Percentiles rank a stretch among this genome's conserved stretches.
These are phyloP conservation scores for Colletotrichum sidae DNA, from an alignment of 2,329 filamentous ascomycete genomes.

Conservation along the genomic window DNA sequence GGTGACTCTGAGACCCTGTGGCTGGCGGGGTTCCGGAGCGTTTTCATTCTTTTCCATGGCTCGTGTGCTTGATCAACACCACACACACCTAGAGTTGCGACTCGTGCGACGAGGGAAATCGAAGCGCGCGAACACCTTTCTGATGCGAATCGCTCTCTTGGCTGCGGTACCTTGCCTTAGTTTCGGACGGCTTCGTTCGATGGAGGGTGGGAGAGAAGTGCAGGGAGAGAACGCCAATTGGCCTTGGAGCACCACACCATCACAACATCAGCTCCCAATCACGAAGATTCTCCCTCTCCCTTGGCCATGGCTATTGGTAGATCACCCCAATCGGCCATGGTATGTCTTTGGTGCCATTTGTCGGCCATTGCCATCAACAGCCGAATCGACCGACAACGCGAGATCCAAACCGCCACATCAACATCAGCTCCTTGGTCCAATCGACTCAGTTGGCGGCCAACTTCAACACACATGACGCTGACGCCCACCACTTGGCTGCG, in stretches of 20 bases:
- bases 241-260: neutral
- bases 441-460: conserved; percentile 9
- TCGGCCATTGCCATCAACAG: too few species aligned
- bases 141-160: conserved; percentile 2
- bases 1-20: conserved; percentile 23
- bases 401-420: conserved; percentile 14
- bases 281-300: too few species aligned
- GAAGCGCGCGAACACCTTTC: conserved; percentile 8
- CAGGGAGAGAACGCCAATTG: neutral
- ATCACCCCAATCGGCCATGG: neutral
- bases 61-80: neutral
- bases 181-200: neutral
- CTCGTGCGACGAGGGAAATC: neutral
- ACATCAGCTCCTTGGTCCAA: conserved; percentile 20
- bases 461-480: too few species aligned
- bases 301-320: too few species aligned
- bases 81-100: neutral
- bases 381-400: neutral
- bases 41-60: neutral
- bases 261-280: too few species aligned
- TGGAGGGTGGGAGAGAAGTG: neutral
- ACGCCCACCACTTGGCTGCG: neutral
- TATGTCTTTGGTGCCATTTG: too few species aligned
- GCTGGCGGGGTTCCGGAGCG: conserved; percentile 9
- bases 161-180: conserved; percentile 14